Evolutionary conservation across 768 basidiomycete species (phyloP), one percentile per base, ranked within the genome.

Genomic region (Leccinum fibrillosum): DNA sequence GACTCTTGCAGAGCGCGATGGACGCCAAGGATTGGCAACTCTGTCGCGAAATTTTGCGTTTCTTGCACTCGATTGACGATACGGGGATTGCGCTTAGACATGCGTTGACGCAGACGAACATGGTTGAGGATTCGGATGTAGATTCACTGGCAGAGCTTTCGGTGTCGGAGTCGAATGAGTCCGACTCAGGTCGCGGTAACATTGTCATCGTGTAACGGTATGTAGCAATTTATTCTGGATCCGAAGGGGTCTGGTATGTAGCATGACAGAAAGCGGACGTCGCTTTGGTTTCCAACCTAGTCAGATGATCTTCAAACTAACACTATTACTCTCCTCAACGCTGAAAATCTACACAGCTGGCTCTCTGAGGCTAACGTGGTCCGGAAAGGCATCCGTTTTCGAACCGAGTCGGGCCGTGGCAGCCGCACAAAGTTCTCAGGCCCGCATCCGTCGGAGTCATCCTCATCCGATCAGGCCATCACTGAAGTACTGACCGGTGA

Each of bases 1-100:
- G 92, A 37, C 78, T 99, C 23, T 76, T 99, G 52, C 82, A 82
- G 50, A 82, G 81, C 57, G 94, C 94, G 8, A 79, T 92, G 19
- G 82, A 83, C 7, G 84, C 81, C 4, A 84, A 89, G 59, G 93
- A 97, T 53, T 97, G 90, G 87, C 86, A 92, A 67, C 78, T 99
- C 11, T 97, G 91, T 74, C 85, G 90, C 57, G 96, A 98, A 69
- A 79, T 99, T 13, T 75, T 98, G 15, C 86, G 96, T 19, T 99
- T 99, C 75, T 72, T 98, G 50, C 91, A 89, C 69, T 94, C 91
- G 2, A 89, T 96, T 52, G 96, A 98, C 69, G 91, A 94, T 44
- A 85, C 86, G 0, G 96, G 95, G 32, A 72, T 72, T 15, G 87
- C 86, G 4, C 77, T 94, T 55, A 79, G 78, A 55, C 77, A 80